These are phyloP conservation scores for Termitomyces sp. DNA, from an alignment of 768 basidiomycete species.

Conservation along the genomic window DNA sequence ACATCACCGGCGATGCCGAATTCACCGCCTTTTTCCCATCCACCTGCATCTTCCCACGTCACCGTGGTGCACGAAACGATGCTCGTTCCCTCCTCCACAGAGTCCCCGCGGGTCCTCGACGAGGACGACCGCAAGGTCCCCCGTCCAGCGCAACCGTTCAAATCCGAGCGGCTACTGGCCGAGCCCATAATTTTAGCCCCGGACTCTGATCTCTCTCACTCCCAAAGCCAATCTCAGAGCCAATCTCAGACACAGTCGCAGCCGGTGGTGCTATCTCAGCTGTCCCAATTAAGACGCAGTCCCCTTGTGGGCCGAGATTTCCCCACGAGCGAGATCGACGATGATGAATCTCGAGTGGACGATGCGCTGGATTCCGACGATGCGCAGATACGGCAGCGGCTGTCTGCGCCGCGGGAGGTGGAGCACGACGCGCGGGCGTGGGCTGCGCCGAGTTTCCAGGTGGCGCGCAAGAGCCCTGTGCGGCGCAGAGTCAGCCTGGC, in stretches of 20 bases:
- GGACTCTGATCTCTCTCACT: constrained; percentile 48
- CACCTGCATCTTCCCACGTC: constrained; percentile 1
- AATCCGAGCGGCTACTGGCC: constrained; percentile 16
- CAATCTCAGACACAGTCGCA: constrained; percentile 25
- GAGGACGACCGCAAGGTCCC: constrained; percentile 40
- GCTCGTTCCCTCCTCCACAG: not conserved
- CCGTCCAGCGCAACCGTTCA: constrained; percentile 31
- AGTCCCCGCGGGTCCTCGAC: constrained; percentile 11
- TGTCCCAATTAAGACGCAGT: constrained; percentile 6
- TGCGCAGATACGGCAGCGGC: constrained; percentile 1
- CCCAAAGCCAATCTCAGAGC: constrained; percentile 28
- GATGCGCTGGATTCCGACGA: constrained; percentile 13
- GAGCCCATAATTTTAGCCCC: constrained; percentile 45
- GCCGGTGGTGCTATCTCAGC: constrained; percentile 13
- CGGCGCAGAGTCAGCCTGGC: not conserved
- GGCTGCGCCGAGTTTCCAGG: constrained; percentile 15
- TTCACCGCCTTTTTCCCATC: constrained; percentile 1
- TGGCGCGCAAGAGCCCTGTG: not conserved
- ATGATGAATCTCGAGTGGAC: not conserved
- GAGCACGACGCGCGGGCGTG: constrained; percentile 17
- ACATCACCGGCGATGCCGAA: not conserved
- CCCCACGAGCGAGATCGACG: no score
- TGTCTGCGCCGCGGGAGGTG: not conserved
- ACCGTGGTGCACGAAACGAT: constrained; percentile 9
- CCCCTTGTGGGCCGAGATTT: not conserved